Conservation (phyloP, 192 early-diverging fungal genomes). For the Rhizophlyctis rosea region DNA sequence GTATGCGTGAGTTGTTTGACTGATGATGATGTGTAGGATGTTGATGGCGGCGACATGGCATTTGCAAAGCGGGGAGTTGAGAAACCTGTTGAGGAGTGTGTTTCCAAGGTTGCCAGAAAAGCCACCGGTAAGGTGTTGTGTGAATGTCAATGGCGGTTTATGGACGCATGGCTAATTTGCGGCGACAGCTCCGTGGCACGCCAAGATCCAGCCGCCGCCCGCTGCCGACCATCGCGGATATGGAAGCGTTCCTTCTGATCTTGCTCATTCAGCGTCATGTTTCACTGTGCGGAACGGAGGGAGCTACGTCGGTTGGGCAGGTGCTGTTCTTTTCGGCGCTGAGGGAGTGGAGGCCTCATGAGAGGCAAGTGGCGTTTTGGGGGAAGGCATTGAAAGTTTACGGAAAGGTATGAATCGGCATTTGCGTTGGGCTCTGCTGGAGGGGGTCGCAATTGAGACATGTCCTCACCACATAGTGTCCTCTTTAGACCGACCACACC, state of each 20-base stretch:
- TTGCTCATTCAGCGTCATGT: constrained; percentile 3
- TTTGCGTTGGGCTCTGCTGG: background rate
- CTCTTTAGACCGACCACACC: too few species aligned
- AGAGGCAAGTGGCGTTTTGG: constrained; percentile 6
- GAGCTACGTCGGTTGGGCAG: background rate
- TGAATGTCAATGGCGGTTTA: background rate
- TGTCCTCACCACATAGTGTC: background rate
- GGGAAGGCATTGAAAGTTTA: background rate
- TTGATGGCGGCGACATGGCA: constrained; percentile 5
- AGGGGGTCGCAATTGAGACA: background rate
- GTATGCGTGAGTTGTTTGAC: too few species aligned
- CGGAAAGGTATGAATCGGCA: background rate
- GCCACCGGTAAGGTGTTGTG: background rate
- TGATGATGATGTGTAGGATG: too few species aligned
- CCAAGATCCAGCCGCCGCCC: background rate
- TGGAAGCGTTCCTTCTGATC: constrained; percentile 14
- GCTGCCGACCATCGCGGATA: constrained; percentile 1
- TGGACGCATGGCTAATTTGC: constrained; percentile 1
- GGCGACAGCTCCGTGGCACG: too few species aligned
- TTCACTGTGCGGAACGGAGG: too few species aligned
- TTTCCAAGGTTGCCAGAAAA: constrained; percentile 6
- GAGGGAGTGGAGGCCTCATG: background rate
- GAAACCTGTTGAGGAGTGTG: background rate
- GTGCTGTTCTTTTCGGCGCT: background rate
- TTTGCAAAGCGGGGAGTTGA: background rate